These are phyloP conservation scores for Kentomonas sorsogonicus DNA, from an alignment of 208 protist species.

Conservation along the genomic window DNA sequence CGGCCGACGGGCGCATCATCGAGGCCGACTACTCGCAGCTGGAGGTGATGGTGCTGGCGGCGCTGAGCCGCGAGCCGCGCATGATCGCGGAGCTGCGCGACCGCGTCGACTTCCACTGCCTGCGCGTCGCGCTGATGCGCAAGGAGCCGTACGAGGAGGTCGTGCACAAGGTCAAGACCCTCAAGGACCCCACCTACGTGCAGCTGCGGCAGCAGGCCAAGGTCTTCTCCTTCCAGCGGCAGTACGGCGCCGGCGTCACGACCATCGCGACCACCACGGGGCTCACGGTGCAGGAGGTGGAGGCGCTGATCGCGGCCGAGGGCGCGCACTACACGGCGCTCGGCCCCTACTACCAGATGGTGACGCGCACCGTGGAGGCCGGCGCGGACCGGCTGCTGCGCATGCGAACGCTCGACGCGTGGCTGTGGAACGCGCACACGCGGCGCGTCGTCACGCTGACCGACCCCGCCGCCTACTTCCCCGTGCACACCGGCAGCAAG, in stretches of 20 bases:
- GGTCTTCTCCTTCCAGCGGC: slow-evolving; percentile 89
- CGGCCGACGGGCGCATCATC: slow-evolving; percentile 78
- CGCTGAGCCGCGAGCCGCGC: slow-evolving; percentile 70
- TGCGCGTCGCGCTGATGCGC: slow-evolving; percentile 84
- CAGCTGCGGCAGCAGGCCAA: slow-evolving; percentile 90
- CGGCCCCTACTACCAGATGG: slow-evolving; percentile 69
- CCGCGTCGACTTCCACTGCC: slow-evolving; percentile 87
- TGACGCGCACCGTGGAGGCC: slow-evolving; percentile 70
- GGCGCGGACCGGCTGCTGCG: slow-evolving; percentile 69
- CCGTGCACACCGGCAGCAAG: slow-evolving; percentile 82
- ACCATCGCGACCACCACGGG: slow-evolving; percentile 85
- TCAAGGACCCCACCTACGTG: slow-evolving; percentile 82
- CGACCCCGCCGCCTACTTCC: slow-evolving; percentile 81
- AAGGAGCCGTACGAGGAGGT: slow-evolving; percentile 88
- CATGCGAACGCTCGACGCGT: slow-evolving; percentile 64
- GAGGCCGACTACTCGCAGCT: slow-evolving; percentile 90
- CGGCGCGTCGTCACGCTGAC: slow-evolving; percentile 75
- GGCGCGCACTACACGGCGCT: slow-evolving; percentile 85
- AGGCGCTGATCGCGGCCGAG: slow-evolving; percentile 78
- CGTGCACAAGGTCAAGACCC: slow-evolving; percentile 72
- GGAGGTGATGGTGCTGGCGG: slow-evolving; percentile 87
- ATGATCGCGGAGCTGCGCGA: slow-evolving; percentile 86
- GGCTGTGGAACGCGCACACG: slow-evolving; percentile 47
- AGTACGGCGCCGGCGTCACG: slow-evolving; percentile 81
- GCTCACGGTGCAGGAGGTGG: slow-evolving; percentile 80